Evolutionary conservation across 352 stramenopile species (phyloP), one percentile per base, ranked within the genome.

Genomic region (Globisporangium yorkense): DNA sequence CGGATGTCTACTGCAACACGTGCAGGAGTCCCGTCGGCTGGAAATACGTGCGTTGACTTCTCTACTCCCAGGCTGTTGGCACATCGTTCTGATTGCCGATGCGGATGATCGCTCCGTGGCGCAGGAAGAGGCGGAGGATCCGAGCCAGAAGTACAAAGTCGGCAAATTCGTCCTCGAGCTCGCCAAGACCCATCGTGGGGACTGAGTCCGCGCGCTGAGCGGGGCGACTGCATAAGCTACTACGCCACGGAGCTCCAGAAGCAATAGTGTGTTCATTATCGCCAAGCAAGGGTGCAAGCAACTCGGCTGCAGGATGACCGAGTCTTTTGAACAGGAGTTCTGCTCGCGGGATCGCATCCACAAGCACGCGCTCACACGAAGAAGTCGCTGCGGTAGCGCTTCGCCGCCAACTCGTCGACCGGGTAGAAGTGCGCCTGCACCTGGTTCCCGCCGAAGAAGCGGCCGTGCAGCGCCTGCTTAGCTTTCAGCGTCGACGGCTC

Each of bases 81-180:
- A 15, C 2, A n/a, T 27, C 18, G 8, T 21, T 27, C 41, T 24
- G 16, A 47, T 13, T 60, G 16, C n/a, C 40, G 24, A 12, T 59
- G 4, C 27, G 51, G 33, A 10, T 40, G 35, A 15, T 16, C 35
- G 9, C 35, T 40, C 10, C 18, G 21, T 57, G 3, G 57, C 18
- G 7, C 63, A 92, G 80, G 82, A 91, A 63, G 93, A 93, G 64
- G 94, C 94, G 40, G 94, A 98, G 59, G 90, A 98, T 54, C 70
- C 80, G 44, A 91, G 72, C 64, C 88, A 98, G 71, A 97, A 97
- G 68, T 98, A 98, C 79, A 98, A 98, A 69, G 92, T 97, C 72
- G 93, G 93, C 59, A 98, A 98, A 63, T 98, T 93, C 73, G 97
- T 98, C 68, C 87, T 98, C 59, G 94, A 98, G 70, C 92, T 98